Conservation (phyloP, 2,329 filamentous ascomycete genomes). For the Cladophialophora immunda region DNA sequence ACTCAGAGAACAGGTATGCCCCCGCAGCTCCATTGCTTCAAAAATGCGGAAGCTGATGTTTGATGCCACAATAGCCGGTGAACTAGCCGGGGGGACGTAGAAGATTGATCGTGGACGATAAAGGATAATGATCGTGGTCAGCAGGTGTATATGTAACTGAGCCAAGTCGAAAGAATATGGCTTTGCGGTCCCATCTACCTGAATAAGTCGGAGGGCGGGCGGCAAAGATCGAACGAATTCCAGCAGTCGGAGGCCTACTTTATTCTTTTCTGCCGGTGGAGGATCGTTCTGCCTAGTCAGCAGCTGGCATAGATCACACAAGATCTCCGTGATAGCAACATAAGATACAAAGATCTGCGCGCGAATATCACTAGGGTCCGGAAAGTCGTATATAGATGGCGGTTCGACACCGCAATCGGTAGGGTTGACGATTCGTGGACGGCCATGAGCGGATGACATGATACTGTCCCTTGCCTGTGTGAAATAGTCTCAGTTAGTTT, state of each 20-base stretch:
- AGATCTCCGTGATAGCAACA: conserved; percentile 24
- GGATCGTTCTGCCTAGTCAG: conserved; percentile 23
- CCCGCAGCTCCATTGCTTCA: conserved; percentile 31
- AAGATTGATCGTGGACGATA: conserved; percentile 30
- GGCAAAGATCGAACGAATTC: conserved; percentile 20
- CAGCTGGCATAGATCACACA: conserved; percentile 28
- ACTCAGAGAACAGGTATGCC: conserved; percentile 27
- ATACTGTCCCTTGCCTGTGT: conserved; percentile 27
- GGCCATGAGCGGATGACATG: conserved; percentile 30
- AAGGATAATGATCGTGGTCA: conserved; percentile 30
- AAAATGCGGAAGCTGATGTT: conserved; percentile 31
- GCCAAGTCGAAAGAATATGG: conserved; percentile 30
- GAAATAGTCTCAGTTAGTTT: neutral
- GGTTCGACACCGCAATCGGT: conserved; percentile 25
- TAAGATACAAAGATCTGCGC: conserved; percentile 33
- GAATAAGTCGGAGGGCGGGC: conserved; percentile 16
- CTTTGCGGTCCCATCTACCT: conserved; percentile 15
- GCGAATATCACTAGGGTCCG: conserved; percentile 20
- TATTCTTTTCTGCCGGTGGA: conserved; percentile 11
- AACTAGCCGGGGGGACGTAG: conserved; percentile 11
- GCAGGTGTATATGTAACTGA: conserved; percentile 28
- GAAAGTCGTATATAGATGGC: conserved; percentile 29
- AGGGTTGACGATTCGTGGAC: conserved; percentile 26
- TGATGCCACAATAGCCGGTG: conserved; percentile 22
- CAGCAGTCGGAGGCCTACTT: conserved; percentile 21